Conservation (phyloP, 305 asterid species). For the Solanum hybrid region DNA sequence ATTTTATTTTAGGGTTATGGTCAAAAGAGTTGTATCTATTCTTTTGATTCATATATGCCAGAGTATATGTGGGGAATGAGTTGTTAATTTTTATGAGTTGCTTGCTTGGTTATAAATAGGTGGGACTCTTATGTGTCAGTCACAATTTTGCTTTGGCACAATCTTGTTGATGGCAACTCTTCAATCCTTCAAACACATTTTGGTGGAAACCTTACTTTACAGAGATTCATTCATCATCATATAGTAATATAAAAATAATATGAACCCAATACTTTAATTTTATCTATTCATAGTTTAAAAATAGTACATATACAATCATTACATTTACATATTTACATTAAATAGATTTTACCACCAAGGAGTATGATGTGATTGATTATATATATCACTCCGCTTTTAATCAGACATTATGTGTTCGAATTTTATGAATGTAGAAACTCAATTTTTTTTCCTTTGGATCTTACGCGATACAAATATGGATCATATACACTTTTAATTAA, state of each 20-base stretch:
- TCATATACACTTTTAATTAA: not conserved
- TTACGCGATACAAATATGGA: too few relatives aligned
- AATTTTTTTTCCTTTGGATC: too few relatives aligned
- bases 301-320: not conserved
- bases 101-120: not conserved
- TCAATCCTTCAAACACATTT: not conserved
- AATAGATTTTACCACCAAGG: not conserved
- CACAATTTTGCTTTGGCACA: not conserved
- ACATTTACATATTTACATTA: not conserved
- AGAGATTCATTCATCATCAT: not conserved
- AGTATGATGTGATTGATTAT: not conserved
- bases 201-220: not conserved
- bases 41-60: not conserved
- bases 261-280: not conserved
- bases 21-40: not conserved
- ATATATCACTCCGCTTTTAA: not conserved
- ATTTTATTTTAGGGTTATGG: not conserved
- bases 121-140: not conserved
- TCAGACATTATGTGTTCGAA: not conserved
- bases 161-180: not conserved
- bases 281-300: not conserved
- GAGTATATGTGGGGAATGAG: not conserved
- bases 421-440: too few relatives aligned
- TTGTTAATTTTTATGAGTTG: not conserved
- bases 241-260: not conserved